phyloP scores from a whole-genome alignment of 2,329 filamentous ascomycete species.

The Fusarium sp. region DNA sequence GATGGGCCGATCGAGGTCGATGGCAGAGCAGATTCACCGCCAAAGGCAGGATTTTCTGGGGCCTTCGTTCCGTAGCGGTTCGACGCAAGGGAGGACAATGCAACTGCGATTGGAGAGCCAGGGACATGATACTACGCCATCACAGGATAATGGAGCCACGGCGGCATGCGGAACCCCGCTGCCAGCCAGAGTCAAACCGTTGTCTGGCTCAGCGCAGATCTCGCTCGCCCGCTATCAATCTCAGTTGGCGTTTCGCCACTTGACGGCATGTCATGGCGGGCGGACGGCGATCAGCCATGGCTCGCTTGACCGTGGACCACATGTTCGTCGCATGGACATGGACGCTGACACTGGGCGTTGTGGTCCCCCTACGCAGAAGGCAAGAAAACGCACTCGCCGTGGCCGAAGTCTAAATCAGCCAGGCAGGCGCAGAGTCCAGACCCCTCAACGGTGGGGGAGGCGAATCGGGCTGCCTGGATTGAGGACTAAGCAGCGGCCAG shows the following conservation, averaged over 20 bases:
- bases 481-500: conserved; percentile 2
- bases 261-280: conserved; percentile 12
- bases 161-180: conserved; percentile 11
- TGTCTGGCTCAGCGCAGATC: conserved; percentile 10
- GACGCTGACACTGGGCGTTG: conserved; percentile 8
- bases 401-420: conserved; percentile 35
- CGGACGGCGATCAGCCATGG: conserved; percentile 10
- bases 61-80: conserved; percentile 31
- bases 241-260: conserved; percentile 20
- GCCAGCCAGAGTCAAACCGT: background rate
- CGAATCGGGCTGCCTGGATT: conserved; percentile 2
- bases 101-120: conserved; percentile 13
- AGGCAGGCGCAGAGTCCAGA: conserved; percentile 23
- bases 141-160: conserved; percentile 25
- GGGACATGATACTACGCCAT: conserved; percentile 7
- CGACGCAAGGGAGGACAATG: conserved; percentile 40
- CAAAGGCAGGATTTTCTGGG: conserved; percentile 28
- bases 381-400: conserved; percentile 37
- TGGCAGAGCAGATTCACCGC: conserved; percentile 42
- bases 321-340: conserved; percentile 36
- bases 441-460: conserved; percentile 29
- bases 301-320: conserved; percentile 20
- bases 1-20: conserved; percentile 31
- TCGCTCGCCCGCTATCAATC: conserved; percentile 14
- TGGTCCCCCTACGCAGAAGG: conserved; percentile 7